Conservation (phyloP, 2,329 filamentous ascomycete species). For the Penicillium sp. region DNA sequence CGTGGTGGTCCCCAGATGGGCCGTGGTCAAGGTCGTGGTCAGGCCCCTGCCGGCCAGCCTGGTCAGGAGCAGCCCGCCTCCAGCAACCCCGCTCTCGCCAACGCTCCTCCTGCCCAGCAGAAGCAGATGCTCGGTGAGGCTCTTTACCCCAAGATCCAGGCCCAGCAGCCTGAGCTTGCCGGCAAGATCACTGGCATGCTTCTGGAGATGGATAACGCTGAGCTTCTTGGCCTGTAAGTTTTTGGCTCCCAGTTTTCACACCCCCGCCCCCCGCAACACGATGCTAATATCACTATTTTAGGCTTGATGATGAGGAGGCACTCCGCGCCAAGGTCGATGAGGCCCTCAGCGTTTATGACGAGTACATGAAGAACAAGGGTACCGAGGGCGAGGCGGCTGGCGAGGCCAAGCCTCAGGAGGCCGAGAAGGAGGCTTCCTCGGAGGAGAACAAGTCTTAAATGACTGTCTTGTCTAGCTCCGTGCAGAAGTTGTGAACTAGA, state of each 20-base stretch:
- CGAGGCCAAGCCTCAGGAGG: constrained; percentile 48
- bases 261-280: neutral
- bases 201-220: constrained; percentile 96
- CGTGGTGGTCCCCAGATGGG: constrained; percentile 46
- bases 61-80: constrained; percentile 39
- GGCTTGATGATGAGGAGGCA: constrained; percentile 83
- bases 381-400: constrained; percentile 40
- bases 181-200: constrained; percentile 99
- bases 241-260: neutral
- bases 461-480: constrained; percentile 20
- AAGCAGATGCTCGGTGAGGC: constrained; percentile 98
- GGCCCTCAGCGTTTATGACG: constrained; percentile 94
- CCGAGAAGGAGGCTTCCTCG: constrained; percentile 42
- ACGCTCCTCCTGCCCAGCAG: constrained; percentile 69
- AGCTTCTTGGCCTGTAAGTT: constrained; percentile 93
- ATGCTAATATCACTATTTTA: constrained; percentile 40
- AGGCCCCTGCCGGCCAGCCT: constrained; percentile 36
- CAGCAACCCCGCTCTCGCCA: constrained; percentile 51
- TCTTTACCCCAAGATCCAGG: constrained; percentile 97
- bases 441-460: constrained; percentile 44
- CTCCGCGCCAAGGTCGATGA: constrained; percentile 96
- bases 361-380: constrained; percentile 89
- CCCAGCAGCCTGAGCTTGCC: constrained; percentile 89
- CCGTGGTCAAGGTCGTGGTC: constrained; percentile 44
- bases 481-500: constrained; percentile 6